These are phyloP conservation scores for Globisporangium heterothallicum DNA, from an alignment of 352 stramenopile species.

Conservation along the genomic window DNA sequence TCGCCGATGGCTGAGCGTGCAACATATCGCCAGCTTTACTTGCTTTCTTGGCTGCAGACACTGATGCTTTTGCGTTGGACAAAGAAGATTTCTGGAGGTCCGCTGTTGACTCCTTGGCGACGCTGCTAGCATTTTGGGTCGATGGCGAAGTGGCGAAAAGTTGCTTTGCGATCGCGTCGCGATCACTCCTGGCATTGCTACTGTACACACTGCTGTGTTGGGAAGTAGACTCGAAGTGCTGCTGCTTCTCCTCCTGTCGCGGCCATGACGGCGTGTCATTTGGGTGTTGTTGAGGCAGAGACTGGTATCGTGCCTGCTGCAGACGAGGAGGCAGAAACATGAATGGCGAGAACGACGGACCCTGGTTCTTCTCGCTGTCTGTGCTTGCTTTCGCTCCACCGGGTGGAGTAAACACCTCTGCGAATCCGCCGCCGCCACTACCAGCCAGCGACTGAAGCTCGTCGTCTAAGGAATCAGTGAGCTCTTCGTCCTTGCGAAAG, in stretches of 20 bases:
- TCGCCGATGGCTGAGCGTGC: neutral
- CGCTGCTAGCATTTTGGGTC: too few relatives aligned
- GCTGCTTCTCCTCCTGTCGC: neutral
- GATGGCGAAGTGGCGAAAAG: neutral
- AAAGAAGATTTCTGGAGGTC: too few relatives aligned
- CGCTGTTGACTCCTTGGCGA: too few relatives aligned
- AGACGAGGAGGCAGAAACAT: conserved; percentile 8
- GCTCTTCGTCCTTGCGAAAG: conserved; percentile 24
- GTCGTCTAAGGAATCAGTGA: conserved; percentile 6
- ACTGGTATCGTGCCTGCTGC: neutral
- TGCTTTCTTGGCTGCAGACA: neutral
- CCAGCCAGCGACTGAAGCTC: conserved; percentile 4
- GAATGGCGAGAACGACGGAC: conserved; percentile 5
- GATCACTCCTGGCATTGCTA: neutral
- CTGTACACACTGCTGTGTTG: neutral
- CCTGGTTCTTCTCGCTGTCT: neutral
- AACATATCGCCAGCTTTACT: neutral
- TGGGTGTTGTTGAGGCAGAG: neutral
- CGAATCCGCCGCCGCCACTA: too few relatives aligned
- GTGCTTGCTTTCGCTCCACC: too few relatives aligned
- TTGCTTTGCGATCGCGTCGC: conserved; percentile 2
- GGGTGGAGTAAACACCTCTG: neutral
- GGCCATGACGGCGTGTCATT: too few relatives aligned
- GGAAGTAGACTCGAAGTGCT: neutral
- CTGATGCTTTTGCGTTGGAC: neutral